Evolutionary conservation across 139 green algal genomes (phyloP).

Genomic region (Marvania coccoides): DNA sequence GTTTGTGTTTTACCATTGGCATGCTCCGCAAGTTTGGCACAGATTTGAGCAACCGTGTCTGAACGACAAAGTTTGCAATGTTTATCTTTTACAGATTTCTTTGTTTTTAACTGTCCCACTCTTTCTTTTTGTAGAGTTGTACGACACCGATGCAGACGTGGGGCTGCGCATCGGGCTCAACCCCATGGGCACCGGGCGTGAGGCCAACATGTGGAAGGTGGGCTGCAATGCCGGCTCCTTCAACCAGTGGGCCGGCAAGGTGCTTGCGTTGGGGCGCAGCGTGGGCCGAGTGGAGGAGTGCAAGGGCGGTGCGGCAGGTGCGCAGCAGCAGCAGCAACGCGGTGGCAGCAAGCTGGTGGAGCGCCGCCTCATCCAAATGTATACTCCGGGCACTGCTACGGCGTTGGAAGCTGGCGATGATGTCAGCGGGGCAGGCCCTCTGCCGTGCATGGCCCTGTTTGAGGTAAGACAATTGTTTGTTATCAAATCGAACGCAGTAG

Average conservation of each 20-base stretch:
- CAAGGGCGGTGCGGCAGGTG: background rate
- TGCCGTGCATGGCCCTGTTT: conserved; percentile 24
- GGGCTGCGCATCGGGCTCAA: conserved; percentile 48
- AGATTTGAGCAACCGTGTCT: too few species aligned
- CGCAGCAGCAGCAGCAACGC: background rate
- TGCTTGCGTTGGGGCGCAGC: conserved; percentile 47
- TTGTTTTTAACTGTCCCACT: conserved; percentile 17
- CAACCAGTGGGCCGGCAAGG: conserved; percentile 38
- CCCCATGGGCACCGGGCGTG: conserved; percentile 20
- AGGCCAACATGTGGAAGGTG: conserved; percentile 64
- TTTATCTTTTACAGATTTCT: background rate
- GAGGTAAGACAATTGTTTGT: too few species aligned
- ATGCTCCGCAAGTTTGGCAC: background rate
- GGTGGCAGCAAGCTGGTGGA: conserved; percentile 24
- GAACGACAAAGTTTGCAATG: background rate
- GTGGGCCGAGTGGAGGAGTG: conserved; percentile 54
- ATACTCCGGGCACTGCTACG: conserved; percentile 55
- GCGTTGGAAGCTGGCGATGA: too few species aligned
- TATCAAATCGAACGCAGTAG: too few species aligned
- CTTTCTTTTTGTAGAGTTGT: conserved; percentile 69
- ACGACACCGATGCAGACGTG: conserved; percentile 56
- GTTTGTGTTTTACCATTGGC: background rate
- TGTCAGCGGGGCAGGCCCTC: conserved; percentile 5
- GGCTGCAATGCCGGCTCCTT: conserved; percentile 45
- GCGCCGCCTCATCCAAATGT: conserved; percentile 42